These are phyloP conservation scores for Neospermospora avenae DNA, from an alignment of 2,329 filamentous ascomycete genomes.

Conservation along the genomic window DNA sequence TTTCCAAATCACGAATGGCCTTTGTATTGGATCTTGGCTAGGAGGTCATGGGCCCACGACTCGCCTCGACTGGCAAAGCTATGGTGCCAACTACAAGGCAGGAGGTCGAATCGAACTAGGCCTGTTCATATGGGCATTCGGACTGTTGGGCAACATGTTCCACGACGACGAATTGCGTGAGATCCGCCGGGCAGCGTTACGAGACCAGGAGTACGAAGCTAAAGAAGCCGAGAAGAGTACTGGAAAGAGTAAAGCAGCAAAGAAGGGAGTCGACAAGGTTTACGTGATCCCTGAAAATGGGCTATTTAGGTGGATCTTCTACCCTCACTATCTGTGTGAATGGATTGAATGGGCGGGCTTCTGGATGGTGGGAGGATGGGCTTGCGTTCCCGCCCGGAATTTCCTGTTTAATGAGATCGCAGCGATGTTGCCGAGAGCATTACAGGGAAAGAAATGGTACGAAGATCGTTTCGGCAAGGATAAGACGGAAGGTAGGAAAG, in stretches of 20 bases:
- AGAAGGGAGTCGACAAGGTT: conserved; percentile 63
- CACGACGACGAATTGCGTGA: conserved; percentile 89
- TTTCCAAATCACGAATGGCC: conserved; percentile 82
- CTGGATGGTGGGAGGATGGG: conserved; percentile 68
- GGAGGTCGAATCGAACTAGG: conserved; percentile 54
- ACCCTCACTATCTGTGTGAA: conserved; percentile 92
- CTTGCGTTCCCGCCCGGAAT: conserved; percentile 69
- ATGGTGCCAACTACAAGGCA: conserved; percentile 37
- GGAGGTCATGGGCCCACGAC: conserved; percentile 73
- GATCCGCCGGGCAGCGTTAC: conserved; percentile 69
- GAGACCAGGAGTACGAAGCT: conserved; percentile 48
- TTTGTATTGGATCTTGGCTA: conserved; percentile 75
- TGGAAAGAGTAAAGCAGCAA: conserved; percentile 39
- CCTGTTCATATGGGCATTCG: conserved; percentile 70
- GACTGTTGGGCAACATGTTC: conserved; percentile 76
- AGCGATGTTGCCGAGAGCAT: conserved; percentile 86
- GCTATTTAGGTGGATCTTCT: conserved; percentile 78
- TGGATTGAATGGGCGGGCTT: conserved; percentile 96
- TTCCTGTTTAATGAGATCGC: conserved; percentile 85
- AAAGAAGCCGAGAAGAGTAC: conserved; percentile 41
- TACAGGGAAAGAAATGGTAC: conserved; percentile 84
- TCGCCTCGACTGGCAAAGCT: conserved; percentile 47
- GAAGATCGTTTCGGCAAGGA: conserved; percentile 81
- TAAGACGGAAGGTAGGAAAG: conserved; percentile 70
- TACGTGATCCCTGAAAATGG: conserved; percentile 85